Evolutionary conservation across 768 basidiomycete species (phyloP).

Genomic region (Leccinum pellstonianum): DNA sequence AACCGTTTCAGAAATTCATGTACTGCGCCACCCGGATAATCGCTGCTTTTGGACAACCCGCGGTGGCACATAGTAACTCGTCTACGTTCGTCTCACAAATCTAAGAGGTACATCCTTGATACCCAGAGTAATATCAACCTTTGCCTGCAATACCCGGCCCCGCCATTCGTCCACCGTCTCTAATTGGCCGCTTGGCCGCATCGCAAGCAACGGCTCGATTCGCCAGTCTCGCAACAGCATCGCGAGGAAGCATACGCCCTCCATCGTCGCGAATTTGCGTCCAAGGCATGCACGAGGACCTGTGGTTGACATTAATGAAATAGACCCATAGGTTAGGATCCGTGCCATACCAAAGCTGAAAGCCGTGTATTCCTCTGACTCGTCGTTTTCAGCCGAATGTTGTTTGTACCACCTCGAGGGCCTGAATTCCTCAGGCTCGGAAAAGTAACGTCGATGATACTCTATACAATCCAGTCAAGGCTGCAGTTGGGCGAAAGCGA

Average conservation of each 20-base stretch:
- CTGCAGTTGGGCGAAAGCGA: background rate
- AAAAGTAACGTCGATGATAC: conserved; percentile 36
- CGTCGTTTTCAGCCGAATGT: conserved; percentile 7
- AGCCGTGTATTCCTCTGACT: conserved; percentile 17
- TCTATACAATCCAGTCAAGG: conserved; percentile 26
- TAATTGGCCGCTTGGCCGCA: conserved; percentile 6
- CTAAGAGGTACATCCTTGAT: conserved; percentile 24
- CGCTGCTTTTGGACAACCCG: conserved; percentile 14
- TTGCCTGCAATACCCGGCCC: conserved; percentile 21
- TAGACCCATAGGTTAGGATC: background rate
- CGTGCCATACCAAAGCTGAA: conserved; percentile 24
- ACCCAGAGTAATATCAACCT: conserved; percentile 14
- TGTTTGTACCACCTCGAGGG: conserved; percentile 39
- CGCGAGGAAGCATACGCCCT: conserved; percentile 53
- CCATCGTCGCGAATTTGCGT: conserved; percentile 52
- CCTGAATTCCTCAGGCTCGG: conserved; percentile 36
- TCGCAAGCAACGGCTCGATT: conserved; percentile 43
- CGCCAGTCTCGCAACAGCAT: conserved; percentile 52
- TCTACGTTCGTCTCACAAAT: conserved; percentile 15
- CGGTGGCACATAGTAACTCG: background rate
- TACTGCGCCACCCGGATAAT: background rate
- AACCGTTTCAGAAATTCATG: too few species aligned
- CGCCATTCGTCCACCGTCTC: conserved; percentile 27
- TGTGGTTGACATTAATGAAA: conserved; percentile 13
- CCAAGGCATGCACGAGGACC: conserved; percentile 55